Conservation (phyloP, 768 basidiomycete species). For the Vararia minispora region DNA sequence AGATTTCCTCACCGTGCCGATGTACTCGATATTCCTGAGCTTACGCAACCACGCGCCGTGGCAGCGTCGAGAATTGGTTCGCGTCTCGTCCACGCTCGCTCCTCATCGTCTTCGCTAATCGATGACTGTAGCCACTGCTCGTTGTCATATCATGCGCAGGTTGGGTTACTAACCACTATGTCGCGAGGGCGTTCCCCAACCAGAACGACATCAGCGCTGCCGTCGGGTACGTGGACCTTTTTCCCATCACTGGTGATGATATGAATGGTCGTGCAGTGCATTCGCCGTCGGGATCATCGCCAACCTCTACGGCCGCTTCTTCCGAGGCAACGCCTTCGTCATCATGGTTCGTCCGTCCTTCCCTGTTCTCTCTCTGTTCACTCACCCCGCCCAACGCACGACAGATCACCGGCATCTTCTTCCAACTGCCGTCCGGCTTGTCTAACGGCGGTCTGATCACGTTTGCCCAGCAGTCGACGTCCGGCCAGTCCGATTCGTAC, state of each 20-base stretch:
- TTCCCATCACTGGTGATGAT: too few relatives aligned
- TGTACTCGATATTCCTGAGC: conserved; percentile 53
- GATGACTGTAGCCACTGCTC: conserved; percentile 34
- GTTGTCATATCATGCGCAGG: conserved; percentile 52
- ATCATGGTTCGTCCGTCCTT: conserved; percentile 45
- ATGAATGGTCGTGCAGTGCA: too few relatives aligned
- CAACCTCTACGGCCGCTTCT: conserved; percentile 64
- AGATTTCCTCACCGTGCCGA: conserved; percentile 61
- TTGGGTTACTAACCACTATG: conserved; percentile 70
- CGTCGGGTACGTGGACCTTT: too few relatives aligned
- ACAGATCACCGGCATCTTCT: conserved; percentile 62
- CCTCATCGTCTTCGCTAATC: neutral
- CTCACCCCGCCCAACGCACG: neutral
- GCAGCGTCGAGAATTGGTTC: conserved; percentile 41
- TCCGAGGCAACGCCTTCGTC: conserved; percentile 62
- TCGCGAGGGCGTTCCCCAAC: conserved; percentile 42
- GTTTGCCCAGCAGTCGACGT: conserved; percentile 43
- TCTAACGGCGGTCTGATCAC: conserved; percentile 67
- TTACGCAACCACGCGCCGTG: conserved; percentile 51
- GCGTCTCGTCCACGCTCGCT: conserved; percentile 1
- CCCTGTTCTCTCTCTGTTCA: neutral
- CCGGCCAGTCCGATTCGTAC: conserved; percentile 46
- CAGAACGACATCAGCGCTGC: conserved; percentile 70
- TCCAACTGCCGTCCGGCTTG: conserved; percentile 75
- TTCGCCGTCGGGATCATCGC: conserved; percentile 72